A percentile compares a stretch with the other conserved stretches of the same genome.
Evolutionary conservation across 1,139 yeast genomes (phyloP).

Genomic region (Geotrichum carabidarum): DNA sequence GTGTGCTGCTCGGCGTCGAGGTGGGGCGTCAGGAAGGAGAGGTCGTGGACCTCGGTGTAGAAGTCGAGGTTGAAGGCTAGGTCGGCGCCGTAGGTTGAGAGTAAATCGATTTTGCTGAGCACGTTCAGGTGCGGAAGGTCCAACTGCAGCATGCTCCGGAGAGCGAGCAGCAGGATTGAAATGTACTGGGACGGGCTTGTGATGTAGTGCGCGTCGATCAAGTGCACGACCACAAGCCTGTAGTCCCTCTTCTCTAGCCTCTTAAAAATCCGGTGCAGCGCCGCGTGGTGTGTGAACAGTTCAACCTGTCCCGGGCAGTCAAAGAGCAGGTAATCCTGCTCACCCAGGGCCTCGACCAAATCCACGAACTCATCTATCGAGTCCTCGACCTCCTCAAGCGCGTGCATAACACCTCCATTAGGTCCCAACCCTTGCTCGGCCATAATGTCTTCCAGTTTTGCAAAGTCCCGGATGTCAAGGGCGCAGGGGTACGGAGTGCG

Average conservation of each 20-base stretch:
- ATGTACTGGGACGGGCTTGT: conserved; percentile 87
- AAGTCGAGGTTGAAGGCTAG: conserved; percentile 66
- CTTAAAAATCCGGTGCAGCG: conserved; percentile 67
- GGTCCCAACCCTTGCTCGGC: conserved; percentile 79
- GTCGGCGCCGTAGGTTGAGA: conserved; percentile 56
- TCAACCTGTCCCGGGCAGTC: conserved; percentile 99
- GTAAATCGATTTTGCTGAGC: conserved; percentile 80
- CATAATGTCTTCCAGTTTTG: conserved; percentile 88
- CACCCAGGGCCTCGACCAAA: conserved; percentile 54
- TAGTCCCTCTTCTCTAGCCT: conserved; percentile 65
- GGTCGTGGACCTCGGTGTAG: conserved; percentile 88
- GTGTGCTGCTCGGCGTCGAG: conserved; percentile 65
- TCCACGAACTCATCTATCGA: conserved; percentile 57
- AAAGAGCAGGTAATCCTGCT: conserved; percentile 69
- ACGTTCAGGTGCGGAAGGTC: conserved; percentile 93
- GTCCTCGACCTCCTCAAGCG: conserved; percentile 58
- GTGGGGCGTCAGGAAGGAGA: conserved; percentile 61
- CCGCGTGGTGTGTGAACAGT: conserved; percentile 84
- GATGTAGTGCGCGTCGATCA: conserved; percentile 79
- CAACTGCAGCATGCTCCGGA: conserved; percentile 86
- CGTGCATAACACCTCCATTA: conserved; percentile 89
- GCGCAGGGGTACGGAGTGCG: conserved; percentile 73
- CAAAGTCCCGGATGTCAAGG: conserved; percentile 80
- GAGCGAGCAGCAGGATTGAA: conserved; percentile 72
- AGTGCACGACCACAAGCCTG: conserved; percentile 78